These are phyloP conservation scores for Euphorbia peplus DNA, from an alignment of 345 rosid genomes.

Conservation along the genomic window DNA sequence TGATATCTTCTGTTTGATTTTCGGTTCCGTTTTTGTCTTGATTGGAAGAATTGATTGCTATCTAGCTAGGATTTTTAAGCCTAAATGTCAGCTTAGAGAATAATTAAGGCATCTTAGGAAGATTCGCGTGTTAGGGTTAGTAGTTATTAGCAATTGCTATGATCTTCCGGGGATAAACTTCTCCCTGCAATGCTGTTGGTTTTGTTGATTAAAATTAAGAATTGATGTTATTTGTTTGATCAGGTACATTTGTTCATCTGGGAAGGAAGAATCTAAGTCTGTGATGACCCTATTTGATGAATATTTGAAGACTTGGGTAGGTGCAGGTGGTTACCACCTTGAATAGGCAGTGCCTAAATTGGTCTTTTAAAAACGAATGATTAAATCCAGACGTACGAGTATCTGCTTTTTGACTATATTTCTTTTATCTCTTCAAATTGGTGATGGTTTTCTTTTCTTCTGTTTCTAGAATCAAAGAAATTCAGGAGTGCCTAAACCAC, in stretches of 20 bases:
- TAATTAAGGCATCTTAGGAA: background rate
- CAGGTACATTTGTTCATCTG: conserved; percentile 93
- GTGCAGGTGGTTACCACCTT: conserved; percentile 14
- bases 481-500: conserved; percentile 73
- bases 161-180: background rate
- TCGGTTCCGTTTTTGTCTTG: background rate
- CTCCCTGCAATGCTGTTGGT: background rate
- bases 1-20: background rate
- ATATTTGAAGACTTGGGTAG: conserved; percentile 70
- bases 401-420: background rate
- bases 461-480: conserved; percentile 55
- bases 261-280: conserved; percentile 73
- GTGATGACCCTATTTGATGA: conserved; percentile 69
- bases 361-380: background rate
- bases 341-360: background rate
- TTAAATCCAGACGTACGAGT: background rate
- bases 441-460: conserved; percentile 4
- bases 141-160: conserved; percentile 35
- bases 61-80: background rate
- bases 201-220: background rate
- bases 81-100: background rate
- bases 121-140: conserved; percentile 56
- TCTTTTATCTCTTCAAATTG: conserved; percentile 5
- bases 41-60: background rate
- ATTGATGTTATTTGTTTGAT: conserved; percentile 19